A percentile compares a stretch with the other conserved stretches of the same genome.
Evolutionary conservation across 2,329 filamentous ascomycete genomes (phyloP).

Genomic region (Rutstroemia sydowiana): DNA sequence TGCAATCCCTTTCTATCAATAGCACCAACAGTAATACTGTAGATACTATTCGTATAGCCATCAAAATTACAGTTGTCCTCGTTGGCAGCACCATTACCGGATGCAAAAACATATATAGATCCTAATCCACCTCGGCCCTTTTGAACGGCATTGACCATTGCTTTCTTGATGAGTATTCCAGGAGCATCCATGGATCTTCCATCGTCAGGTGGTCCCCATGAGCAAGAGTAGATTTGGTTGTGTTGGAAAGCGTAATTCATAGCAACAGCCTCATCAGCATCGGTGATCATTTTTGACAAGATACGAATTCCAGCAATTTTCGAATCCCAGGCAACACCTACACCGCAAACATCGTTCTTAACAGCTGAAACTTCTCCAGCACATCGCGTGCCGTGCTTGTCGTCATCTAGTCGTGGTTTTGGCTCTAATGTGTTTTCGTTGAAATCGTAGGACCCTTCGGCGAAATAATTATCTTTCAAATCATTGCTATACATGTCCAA

Average conservation of each 20-base stretch:
- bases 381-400: slow-evolving; percentile 87
- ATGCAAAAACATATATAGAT: slow-evolving; percentile 93
- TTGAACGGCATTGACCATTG: slow-evolving; percentile 89
- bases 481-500: slow-evolving; percentile 94
- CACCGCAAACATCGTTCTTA: slow-evolving; percentile 86
- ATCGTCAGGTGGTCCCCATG: slow-evolving; percentile 94
- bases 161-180: slow-evolving; percentile 76
- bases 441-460: slow-evolving; percentile 89
- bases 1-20: slow-evolving; percentile 83
- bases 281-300: slow-evolving; percentile 80
- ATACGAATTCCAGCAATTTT: slow-evolving; percentile 90
- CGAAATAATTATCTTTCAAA: slow-evolving; percentile 88
- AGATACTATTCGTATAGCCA: slow-evolving; percentile 98
- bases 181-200: slow-evolving; percentile 91
- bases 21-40: slow-evolving; percentile 93
- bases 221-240: slow-evolving; percentile 97
- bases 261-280: slow-evolving; percentile 84
- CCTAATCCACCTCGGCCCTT: slow-evolving; percentile 77
- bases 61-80: slow-evolving; percentile 99
- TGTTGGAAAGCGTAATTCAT: slow-evolving; percentile 88
- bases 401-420: slow-evolving; percentile 73
- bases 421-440: slow-evolving; percentile 79
- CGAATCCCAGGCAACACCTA: slow-evolving; percentile 92
- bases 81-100: slow-evolving; percentile 79
- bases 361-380: slow-evolving; percentile 89